Percentiles rank a stretch among this genome's conserved stretches.
phyloP scores from a whole-genome alignment of 2,329 filamentous ascomycete species.

The Hypoxylon sp. region DNA sequence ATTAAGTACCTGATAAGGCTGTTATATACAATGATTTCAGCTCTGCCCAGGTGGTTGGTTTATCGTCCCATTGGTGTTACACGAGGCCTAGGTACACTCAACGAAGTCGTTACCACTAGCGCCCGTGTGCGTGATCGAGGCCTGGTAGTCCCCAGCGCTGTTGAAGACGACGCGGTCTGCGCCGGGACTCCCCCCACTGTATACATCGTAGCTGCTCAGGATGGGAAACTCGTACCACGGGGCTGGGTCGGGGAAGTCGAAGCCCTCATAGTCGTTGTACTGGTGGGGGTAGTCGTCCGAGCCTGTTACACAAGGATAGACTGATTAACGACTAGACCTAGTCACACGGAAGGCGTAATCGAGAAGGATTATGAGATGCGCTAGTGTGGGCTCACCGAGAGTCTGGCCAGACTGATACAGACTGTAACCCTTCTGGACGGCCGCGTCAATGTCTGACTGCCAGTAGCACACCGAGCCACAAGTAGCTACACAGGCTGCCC shows the following conservation, averaged over 20 bases:
- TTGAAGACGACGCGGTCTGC: constrained; percentile 74
- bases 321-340: constrained; percentile 1
- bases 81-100: constrained; percentile 56
- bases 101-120: constrained; percentile 73
- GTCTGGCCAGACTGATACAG: constrained; percentile 38
- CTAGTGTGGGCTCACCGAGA: constrained; percentile 32
- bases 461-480: constrained; percentile 55
- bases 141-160: constrained; percentile 62
- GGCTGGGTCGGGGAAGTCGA: constrained; percentile 53
- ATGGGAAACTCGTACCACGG: constrained; percentile 61
- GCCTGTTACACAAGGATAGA: constrained; percentile 27
- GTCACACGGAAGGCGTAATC: neutral
- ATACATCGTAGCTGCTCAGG: constrained; percentile 51
- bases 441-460: constrained; percentile 51
- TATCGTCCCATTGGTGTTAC: neutral
- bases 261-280: constrained; percentile 59
- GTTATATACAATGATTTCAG: no score
- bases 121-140: constrained; percentile 73
- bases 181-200: constrained; percentile 66
- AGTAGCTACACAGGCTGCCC: constrained; percentile 50
- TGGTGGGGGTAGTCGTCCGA: constrained; percentile 56
- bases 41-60: no score
- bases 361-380: neutral
- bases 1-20: no score
- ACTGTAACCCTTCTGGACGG: constrained; percentile 52